These are phyloP conservation scores for Trichoderma polysporum DNA, from an alignment of 2,329 filamentous ascomycete genomes.

Conservation along the genomic window DNA sequence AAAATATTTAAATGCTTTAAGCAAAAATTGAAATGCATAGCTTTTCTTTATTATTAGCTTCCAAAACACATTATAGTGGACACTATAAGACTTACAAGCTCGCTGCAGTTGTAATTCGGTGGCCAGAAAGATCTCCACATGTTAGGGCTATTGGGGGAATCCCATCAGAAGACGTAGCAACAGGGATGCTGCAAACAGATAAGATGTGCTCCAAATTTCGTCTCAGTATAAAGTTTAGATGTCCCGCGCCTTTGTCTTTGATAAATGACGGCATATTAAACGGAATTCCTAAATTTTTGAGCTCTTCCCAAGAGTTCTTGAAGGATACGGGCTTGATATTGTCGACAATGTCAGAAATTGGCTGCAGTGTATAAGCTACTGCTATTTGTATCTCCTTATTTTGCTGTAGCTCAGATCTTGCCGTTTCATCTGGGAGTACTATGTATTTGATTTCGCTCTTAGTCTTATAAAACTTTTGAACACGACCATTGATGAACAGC, in stretches of 20 bases:
- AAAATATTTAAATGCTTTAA: background rate
- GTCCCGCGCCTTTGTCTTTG: background rate
- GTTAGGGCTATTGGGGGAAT: background rate
- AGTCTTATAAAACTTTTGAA: background rate
- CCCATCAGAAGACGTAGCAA: fast-evolving
- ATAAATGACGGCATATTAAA: background rate
- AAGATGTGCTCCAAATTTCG: constrained; percentile 2
- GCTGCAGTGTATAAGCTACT: background rate
- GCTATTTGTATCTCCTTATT: background rate
- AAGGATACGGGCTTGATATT: no score
- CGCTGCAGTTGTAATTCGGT: background rate
- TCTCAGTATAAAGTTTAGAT: background rate
- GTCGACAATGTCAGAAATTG: background rate
- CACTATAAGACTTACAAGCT: background rate
- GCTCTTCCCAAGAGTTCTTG: background rate
- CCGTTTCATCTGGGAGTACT: background rate
- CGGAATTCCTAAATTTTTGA: background rate
- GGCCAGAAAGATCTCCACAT: constrained; percentile 1
- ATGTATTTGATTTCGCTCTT: background rate
- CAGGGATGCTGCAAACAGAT: background rate
- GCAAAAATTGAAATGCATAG: background rate
- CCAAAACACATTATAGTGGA: no score
- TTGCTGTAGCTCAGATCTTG: background rate
- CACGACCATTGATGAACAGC: background rate
- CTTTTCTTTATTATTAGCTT: background rate